Evolutionary conservation across 371 early-diverging fungal genomes (phyloP), one percentile per base, ranked within the genome.

Genomic region (Mucor velutinosus): DNA sequence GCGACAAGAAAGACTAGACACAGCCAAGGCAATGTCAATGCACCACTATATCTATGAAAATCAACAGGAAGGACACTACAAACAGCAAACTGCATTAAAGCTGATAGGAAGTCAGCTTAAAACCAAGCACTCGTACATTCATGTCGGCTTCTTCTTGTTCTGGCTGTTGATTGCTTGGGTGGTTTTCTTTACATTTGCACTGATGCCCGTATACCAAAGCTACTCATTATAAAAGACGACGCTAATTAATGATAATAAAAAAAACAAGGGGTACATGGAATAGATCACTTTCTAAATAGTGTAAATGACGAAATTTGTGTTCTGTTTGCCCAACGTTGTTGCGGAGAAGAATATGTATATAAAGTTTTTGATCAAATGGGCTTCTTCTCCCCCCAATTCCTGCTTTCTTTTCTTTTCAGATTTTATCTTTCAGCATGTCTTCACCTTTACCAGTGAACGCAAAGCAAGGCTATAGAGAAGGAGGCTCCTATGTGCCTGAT

Each of bases 361-460:
- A 35, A 51, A 62, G 14, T 19, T 39, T 39, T 37, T 45, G 45
- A 45, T 45, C 45, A 37, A 37, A 37, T 47, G 47, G 21, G 21
- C 19, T 3, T 41, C 41, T 12, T 35, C 14, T 37, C 37, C 19
- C 37, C 33, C 12, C 30, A 37, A 33, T 57, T 41, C 60, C 33
- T 57, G 32, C 56, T 47, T 39, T 59, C 47, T 12, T 67, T 71
- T 67, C 47, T 64, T 47, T 60, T 64, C 51, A 14, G 25, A 39
- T 23, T 41, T 61, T 65, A 37, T 37, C 30, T 6, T 30, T 30
- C 6, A 21, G 1, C 12, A 81, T 81, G 82, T 73, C 76, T 64
- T 81, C 82, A 29, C 79, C 82, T 69, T 81, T 81, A 63, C 82
- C 82, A 62, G 82, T 76, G 65, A 81, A 81, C 70, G 82, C 82